These are phyloP conservation scores for Malania oleifera DNA, from an alignment of 164 flowering plant genomes.

Conservation along the genomic window DNA sequence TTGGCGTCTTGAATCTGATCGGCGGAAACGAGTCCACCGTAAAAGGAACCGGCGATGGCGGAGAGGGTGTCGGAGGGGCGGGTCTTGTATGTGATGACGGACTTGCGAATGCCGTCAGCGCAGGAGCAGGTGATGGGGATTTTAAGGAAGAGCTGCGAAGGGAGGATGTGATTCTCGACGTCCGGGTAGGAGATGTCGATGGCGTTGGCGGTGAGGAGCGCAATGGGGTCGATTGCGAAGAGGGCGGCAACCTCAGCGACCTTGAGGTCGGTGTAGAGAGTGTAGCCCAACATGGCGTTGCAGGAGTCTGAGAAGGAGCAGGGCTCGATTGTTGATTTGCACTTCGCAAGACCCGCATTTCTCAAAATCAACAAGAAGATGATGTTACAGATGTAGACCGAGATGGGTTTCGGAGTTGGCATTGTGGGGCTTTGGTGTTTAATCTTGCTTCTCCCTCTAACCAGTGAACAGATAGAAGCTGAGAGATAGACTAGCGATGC, in stretches of 20 bases:
- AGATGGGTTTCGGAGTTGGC: constrained; percentile 15
- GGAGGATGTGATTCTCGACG: constrained; percentile 88
- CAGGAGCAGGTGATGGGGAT: constrained; percentile 80
- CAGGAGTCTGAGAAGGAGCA: constrained; percentile 75
- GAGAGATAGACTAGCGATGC: background rate
- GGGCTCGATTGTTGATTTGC: constrained; percentile 97
- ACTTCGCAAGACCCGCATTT: constrained; percentile 14
- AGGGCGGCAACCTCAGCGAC: constrained; percentile 83
- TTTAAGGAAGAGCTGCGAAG: constrained; percentile 63
- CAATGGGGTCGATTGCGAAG: constrained; percentile 73
- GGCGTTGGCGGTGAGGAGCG: constrained; percentile 77
- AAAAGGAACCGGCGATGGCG: constrained; percentile 50
- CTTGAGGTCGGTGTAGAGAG: constrained; percentile 88
- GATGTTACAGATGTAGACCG: constrained; percentile 3
- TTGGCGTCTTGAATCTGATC: constrained; percentile 85
- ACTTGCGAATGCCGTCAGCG: constrained; percentile 80
- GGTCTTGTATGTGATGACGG: constrained; percentile 62
- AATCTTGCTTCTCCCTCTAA: background rate
- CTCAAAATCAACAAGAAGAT: constrained; percentile 7
- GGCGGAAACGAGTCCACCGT: constrained; percentile 69
- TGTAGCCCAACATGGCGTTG: constrained; percentile 77
- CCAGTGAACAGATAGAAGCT: background rate
- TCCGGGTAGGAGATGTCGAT: constrained; percentile 82
- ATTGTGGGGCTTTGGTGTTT: constrained; percentile 8
- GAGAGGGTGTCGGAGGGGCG: constrained; percentile 72